phyloP scores from a whole-genome alignment of 192 early-diverging fungal genomes.

The Coemansia sp. region DNA sequence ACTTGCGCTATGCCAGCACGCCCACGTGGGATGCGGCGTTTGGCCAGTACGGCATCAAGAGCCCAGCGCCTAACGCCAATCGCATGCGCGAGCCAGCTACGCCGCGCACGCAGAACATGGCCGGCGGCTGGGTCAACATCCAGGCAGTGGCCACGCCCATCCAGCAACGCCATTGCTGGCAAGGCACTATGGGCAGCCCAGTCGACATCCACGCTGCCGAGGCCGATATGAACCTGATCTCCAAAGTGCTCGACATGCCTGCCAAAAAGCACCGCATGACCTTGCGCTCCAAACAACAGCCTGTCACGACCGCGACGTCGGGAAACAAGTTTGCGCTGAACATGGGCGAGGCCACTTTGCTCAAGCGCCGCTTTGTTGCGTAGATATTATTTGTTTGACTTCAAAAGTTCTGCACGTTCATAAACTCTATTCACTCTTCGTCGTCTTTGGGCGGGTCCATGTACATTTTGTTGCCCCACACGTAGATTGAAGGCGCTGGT shows the following conservation, averaged over 20 bases:
- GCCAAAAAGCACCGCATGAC: slow-evolving; percentile 44
- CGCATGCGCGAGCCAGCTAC: slow-evolving; percentile 25
- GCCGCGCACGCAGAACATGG: slow-evolving; percentile 41
- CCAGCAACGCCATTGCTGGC: slow-evolving; percentile 54
- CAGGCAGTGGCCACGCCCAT: slow-evolving; percentile 48
- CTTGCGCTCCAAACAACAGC: slow-evolving; percentile 4
- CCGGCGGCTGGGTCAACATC: slow-evolving; percentile 50
- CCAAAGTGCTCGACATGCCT: slow-evolving; percentile 45
- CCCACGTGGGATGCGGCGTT: slow-evolving; percentile 50
- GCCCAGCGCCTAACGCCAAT: slow-evolving; percentile 32
- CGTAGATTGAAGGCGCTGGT: slow-evolving; percentile 26
- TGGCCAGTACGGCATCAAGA: slow-evolving; percentile 49
- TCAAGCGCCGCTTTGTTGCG: slow-evolving; percentile 48
- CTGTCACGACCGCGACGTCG: neutral
- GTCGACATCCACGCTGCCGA: slow-evolving; percentile 50
- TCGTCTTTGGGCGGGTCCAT: slow-evolving; percentile 34
- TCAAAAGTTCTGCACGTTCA: neutral
- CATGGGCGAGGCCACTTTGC: slow-evolving; percentile 50
- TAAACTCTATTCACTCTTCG: slow-evolving; percentile 12
- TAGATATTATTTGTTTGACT: slow-evolving; percentile 1
- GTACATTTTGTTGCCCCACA: slow-evolving; percentile 50
- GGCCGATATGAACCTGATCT: slow-evolving; percentile 47
- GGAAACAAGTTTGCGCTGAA: slow-evolving; percentile 42
- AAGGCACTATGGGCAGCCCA: slow-evolving; percentile 51
- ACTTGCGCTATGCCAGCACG: slow-evolving; percentile 40